Conservation (phyloP, 192 early-diverging fungal genomes). For the Podila epigama region DNA sequence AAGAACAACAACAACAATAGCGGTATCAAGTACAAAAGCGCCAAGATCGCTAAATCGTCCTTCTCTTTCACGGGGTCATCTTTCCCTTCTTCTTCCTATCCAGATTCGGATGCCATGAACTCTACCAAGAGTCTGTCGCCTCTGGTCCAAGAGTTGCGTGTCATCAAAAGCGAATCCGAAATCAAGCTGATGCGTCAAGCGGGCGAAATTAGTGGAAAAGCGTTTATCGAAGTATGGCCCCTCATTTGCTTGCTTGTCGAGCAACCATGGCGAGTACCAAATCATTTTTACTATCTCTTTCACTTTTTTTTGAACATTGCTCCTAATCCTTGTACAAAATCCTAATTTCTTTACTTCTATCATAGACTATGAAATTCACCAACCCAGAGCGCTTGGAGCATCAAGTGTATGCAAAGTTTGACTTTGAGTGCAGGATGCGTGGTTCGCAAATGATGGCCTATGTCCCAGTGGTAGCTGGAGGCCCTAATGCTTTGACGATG, state of each 20-base stretch:
- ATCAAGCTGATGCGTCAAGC: slow-evolving; percentile 79
- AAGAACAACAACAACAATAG: background rate
- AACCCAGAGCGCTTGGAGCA: slow-evolving; percentile 75
- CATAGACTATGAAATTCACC: slow-evolving; percentile 75
- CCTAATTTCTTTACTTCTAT: background rate
- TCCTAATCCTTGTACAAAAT: background rate
- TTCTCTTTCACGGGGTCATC: slow-evolving; percentile 1
- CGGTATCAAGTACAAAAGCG: background rate
- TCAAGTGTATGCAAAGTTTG: slow-evolving; percentile 78
- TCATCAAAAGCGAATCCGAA: slow-evolving; percentile 83
- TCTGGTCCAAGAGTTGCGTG: slow-evolving; percentile 74
- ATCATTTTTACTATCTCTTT: background rate
- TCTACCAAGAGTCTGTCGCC: slow-evolving; percentile 50
- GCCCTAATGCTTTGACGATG: slow-evolving; percentile 88
- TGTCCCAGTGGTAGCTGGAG: slow-evolving; percentile 95
- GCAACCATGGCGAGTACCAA: too few species aligned
- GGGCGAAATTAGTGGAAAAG: slow-evolving; percentile 78
- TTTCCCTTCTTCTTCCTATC: background rate
- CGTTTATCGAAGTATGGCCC: slow-evolving; percentile 76
- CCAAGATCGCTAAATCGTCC: background rate
- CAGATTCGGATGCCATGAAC: slow-evolving; percentile 33
- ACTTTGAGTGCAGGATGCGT: slow-evolving; percentile 69
- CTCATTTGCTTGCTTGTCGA: too few species aligned
- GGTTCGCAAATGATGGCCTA: slow-evolving; percentile 81
- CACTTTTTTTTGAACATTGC: background rate